Base-by-base conservation (phyloP, 1,284 basidiomycete genomes). In the Trametes polyzona region DNA sequence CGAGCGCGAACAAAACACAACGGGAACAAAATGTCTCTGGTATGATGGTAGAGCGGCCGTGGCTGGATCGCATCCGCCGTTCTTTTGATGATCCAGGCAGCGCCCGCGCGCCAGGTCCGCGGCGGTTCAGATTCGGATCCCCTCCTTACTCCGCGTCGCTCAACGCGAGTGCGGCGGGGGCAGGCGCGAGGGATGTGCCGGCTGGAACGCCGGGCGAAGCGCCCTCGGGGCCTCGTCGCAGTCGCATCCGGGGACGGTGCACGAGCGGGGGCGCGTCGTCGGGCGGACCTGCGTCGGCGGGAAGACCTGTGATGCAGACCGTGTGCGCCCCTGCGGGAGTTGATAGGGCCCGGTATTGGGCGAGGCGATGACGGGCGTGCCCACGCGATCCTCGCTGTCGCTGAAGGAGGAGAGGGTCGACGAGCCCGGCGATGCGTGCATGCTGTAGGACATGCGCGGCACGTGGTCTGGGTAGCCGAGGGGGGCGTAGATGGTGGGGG, bases 131-230 rank as follows among this genome's bases (percentile, higher is more conserved):
- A n/a, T n/a, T n/a, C 41, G 41, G 24, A 42, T 23, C 49, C 10
- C 43, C 19, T 42, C 29, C 24, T 27, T 8, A 11, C 41, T n/a
- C 41, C 41, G 39, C 27, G 37, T 30, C 47, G 50, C 42, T 55
- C 53, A 58, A 19, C 50, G 56, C 14, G 51, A 44, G 11, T 23
- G 43, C 29, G 56, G 52, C 26, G 50, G 44, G 24, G 42, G n/a
- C n/a, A n/a, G 47, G 14, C 40, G 39, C 4, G 42, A n/a, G 19
- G 55, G 23, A 19, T 52, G 44, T 40, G 36, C 51, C 46, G 54
- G 47, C 17, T 36, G 55, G 56, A 63, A 63, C 8, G 61, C 59
- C 21, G 61, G 61, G 61, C 58, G 61, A 50, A 63, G 61, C 56
- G 56, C 53, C 19, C 30, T 46, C 1, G 61, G 61, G 17, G 58